Evolutionary conservation across 176 grass and related monocot species (phyloP).

Genomic region (Cenchrus americanus): DNA sequence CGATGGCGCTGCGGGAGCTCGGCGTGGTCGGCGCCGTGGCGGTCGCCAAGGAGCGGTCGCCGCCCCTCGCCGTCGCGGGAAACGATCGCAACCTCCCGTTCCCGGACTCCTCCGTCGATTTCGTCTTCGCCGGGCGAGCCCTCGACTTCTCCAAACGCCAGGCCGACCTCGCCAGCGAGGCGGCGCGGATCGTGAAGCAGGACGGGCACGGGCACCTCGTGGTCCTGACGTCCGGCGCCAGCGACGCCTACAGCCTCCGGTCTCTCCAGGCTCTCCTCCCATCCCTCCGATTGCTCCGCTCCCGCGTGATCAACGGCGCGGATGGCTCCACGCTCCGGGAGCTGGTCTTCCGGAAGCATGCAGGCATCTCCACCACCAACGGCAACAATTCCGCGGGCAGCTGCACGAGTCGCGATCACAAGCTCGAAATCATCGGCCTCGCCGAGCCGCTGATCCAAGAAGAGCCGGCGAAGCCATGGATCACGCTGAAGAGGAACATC

Average conservation of each 20-base stretch:
- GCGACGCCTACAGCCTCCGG: conserved; percentile 60
- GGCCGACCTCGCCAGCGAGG: conserved; percentile 57
- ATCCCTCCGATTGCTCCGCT: conserved; percentile 42
- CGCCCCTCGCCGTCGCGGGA: conserved; percentile 55
- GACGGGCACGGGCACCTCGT: conserved; percentile 55
- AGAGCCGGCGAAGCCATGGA: conserved; percentile 75
- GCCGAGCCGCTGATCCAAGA: conserved; percentile 66
- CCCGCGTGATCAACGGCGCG: conserved; percentile 44
- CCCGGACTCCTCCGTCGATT: conserved; percentile 50
- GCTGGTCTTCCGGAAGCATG: conserved; percentile 65
- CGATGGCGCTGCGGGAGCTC: conserved; percentile 72
- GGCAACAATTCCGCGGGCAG: conserved; percentile 40
- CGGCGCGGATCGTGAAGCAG: conserved; percentile 49
- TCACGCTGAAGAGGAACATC: conserved; percentile 69
- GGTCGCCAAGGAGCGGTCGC: conserved; percentile 55
- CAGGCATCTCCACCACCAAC: conserved; percentile 20
- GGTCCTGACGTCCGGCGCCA: conserved; percentile 55
- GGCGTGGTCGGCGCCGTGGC: conserved; percentile 60
- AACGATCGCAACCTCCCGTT: conserved; percentile 50
- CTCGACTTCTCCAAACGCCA: conserved; percentile 51
- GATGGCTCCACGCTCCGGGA: conserved; percentile 49
- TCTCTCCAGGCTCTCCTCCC: conserved; percentile 61
- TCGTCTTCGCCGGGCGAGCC: conserved; percentile 54
- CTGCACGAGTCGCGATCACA: conserved; percentile 50
- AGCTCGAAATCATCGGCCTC: conserved; percentile 48